Evolutionary conservation across 2,329 filamentous ascomycete species (phyloP).

Genomic region (Fusarium pilosicola): DNA sequence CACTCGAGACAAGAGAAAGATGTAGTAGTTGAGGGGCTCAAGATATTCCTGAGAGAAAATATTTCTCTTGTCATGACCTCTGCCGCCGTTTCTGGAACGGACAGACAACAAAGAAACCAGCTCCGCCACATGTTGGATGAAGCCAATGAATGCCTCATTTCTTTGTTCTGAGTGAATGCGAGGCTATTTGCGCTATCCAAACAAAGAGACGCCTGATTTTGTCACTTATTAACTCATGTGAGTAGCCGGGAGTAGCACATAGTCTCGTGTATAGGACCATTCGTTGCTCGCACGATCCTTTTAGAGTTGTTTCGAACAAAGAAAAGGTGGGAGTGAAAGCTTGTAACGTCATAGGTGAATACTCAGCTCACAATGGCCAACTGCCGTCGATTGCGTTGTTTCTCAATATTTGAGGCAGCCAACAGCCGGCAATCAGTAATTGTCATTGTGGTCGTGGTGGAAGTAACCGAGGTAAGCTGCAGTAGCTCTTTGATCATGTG

Average conservation of each 20-base stretch:
- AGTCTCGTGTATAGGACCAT: neutral
- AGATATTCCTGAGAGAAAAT: neutral
- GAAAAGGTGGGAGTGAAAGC: neutral
- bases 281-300: neutral
- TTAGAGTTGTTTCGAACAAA: constrained; percentile 34
- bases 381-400: neutral
- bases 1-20: neutral
- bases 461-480: constrained; percentile 3
- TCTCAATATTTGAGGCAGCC: neutral
- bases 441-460: neutral
- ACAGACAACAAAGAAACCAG: constrained; percentile 35
- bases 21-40: neutral
- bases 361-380: neutral
- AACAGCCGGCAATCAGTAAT: neutral
- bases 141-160: neutral
- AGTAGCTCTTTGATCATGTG: neutral
- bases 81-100: neutral
- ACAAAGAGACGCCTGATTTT: constrained; percentile 9
- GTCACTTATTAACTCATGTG: neutral
- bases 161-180: constrained; percentile 27
- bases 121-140: constrained; percentile 1
- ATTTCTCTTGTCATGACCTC: neutral
- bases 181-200: neutral
- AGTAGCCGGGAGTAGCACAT: neutral
- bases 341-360: constrained; percentile 3